Base-by-base conservation (phyloP, 164 flowering plant genomes). In the Stephania japonica region DNA sequence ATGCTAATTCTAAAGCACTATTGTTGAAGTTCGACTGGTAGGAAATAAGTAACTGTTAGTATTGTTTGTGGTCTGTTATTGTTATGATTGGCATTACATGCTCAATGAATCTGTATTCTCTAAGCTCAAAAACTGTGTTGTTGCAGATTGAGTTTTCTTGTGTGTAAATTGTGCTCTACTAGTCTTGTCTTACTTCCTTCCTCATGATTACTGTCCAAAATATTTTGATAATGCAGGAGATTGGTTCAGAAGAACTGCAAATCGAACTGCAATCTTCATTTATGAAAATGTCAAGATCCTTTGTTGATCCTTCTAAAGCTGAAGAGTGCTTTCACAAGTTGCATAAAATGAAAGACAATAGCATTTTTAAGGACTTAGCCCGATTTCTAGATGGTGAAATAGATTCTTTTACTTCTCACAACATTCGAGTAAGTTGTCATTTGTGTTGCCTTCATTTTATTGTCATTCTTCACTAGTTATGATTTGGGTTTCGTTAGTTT, bases 311-410 rank as follows among this genome's bases (percentile, higher is more conserved):
- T 72, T 74, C 76, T 16, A 87, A 84, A 81, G 93, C 93, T 38
- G 91, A 88, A 79, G 97, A 87, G 75, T 85, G 82, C 80, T 87
- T 95, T 76, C 75, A 82, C 78, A 89, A 84, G 53, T 75, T 95
- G 81, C 84, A 87, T 70, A 79, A 81, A 77, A 78, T 85, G 81
- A 90, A 87, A 75, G 97, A 91, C 73, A 82, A 80, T 69, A 75
- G 71, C 73, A 80, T 88, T 68, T 86, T 91, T 76, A 80, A 80
- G 71, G 70, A 76, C 49, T 76, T 95, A 78, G 69, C 50, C 21
- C 77, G 72, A 59, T 50, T 93, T 66, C 68, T 95, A 76, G 84
- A 84, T 68, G 87, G 80, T 38, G 75, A 42, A 38, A 72, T 76
- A 43, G 11, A 75, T 70, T 64, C 42, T 63, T 7, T 18, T 71